Base-by-base conservation (phyloP, 2,329 filamentous ascomycete genomes). In the Fusarium piperis region DNA sequence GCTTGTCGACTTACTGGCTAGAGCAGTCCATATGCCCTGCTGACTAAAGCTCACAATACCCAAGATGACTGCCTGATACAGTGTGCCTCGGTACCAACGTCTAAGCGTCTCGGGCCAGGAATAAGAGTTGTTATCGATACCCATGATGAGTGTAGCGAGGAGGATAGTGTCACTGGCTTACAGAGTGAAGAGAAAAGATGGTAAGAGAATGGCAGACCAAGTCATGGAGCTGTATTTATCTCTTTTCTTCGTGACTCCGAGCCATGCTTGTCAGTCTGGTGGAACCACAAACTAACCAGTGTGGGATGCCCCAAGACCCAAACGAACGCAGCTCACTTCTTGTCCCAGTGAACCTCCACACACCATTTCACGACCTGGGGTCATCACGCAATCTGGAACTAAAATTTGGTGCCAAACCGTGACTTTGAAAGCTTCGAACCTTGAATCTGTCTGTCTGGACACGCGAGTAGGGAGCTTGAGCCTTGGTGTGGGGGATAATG, bases 101-200 rank as follows among this genome's bases (percentile, higher is more conserved):
- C 32, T 32, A 11, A 20, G 16, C 2, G 48, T 52, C 28, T 52
- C 48, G 23, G 4, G 12, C 48, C 48, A 52, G 7, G 48, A 52
- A 4, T 35, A 13, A n/a, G 48, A 15, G 12, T 2, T n/a, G 13
- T 16, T 11, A 16, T 3, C n/a, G 28, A 38, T 13, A 44, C n/a
- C 18, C 12, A 79, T 76, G 82, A 81, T 28, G 82, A 78, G 59
- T 89, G 87, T 10, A n/a, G 2, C 13, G 13, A n/a, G n/a, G 36
- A 39, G 36, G 13, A 4, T n/a, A 39, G 2, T 39, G 16, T 23
- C 23, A 23, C 23, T 23, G 23, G 23, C 23, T 23, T 23, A 23
- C 23, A 23, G 36, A 39, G 36, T 39, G 8, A n/a, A 18, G 18
- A 39, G 16, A 23, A 5, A 23, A 23, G 23, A 23, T 23, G 23